Conservation (phyloP, 352 stramenopile species). For the Phytophthora pistaciae region DNA sequence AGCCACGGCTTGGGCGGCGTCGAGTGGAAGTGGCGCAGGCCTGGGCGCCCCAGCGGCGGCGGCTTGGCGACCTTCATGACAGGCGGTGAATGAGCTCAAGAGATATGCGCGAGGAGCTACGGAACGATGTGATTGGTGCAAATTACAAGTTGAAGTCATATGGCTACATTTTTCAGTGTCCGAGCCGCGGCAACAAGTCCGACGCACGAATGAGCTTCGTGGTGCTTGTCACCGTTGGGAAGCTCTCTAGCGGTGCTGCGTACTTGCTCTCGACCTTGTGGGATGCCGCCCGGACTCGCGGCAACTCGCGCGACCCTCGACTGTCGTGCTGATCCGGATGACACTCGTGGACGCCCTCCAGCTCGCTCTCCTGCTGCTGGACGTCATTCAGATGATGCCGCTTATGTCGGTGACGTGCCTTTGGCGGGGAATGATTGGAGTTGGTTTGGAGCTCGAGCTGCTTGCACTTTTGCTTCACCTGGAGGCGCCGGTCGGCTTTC, state of each 20-base stretch:
- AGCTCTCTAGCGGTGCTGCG: constrained; percentile 9
- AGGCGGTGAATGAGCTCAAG: not conserved
- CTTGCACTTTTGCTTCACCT: constrained; percentile 51
- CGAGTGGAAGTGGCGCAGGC: constrained; percentile 56
- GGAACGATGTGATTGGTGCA: constrained; percentile 29
- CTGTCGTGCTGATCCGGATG: constrained; percentile 15
- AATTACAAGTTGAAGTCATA: constrained; percentile 10
- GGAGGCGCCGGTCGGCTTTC: constrained; percentile 52
- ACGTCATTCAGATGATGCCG: constrained; percentile 2
- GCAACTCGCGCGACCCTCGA: constrained; percentile 12
- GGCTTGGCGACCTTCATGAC: constrained; percentile 8
- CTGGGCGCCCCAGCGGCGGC: not conserved
- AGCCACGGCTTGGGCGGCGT: constrained; percentile 63
- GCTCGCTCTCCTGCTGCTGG: constrained; percentile 7
- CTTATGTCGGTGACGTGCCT: constrained; percentile 13
- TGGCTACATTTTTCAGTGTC: constrained; percentile 23
- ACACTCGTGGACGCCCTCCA: constrained; percentile 25
- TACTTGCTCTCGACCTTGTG: constrained; percentile 28
- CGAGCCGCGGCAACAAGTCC: constrained; percentile 43
- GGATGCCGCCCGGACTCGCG: not conserved
- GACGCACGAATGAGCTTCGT: constrained; percentile 54
- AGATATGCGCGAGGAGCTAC: constrained; percentile 2
- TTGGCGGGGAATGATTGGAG: constrained; percentile 20
- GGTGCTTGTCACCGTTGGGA: constrained; percentile 50
- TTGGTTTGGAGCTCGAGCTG: constrained; percentile 23